These are phyloP conservation scores for Russula sp. DNA, from an alignment of 768 basidiomycete species.

Conservation along the genomic window DNA sequence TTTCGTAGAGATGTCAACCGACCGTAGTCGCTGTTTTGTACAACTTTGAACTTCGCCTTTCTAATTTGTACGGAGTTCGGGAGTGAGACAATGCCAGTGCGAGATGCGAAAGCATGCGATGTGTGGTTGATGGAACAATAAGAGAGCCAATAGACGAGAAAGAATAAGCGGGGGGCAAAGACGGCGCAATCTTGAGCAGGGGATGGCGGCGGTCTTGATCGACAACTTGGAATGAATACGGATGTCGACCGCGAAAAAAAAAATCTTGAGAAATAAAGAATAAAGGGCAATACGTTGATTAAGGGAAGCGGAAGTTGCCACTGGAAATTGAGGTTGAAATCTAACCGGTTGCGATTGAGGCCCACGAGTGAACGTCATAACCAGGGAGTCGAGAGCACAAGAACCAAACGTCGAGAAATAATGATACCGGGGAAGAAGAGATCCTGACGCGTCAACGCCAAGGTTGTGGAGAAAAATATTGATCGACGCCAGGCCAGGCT, in stretches of 20 bases:
- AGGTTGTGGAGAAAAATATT: conserved; percentile 33
- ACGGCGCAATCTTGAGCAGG: conserved; percentile 26
- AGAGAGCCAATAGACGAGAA: conserved; percentile 23
- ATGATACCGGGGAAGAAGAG: conserved; percentile 38
- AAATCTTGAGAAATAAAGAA: conserved; percentile 22
- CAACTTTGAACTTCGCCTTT: conserved; percentile 37
- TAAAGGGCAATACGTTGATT: conserved; percentile 34
- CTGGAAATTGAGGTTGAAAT: conserved; percentile 31
- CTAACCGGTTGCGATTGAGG: conserved; percentile 35
- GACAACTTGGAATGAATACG: conserved; percentile 50
- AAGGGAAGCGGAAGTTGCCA: conserved; percentile 32
- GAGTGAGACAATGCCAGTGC: conserved; percentile 38
- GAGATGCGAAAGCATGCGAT: conserved; percentile 34
- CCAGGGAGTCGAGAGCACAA: conserved; percentile 30
- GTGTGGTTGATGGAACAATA: conserved; percentile 28
- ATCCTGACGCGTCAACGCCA: conserved; percentile 30
- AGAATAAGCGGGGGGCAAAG: conserved; percentile 2
- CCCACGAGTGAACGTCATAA: conserved; percentile 34
- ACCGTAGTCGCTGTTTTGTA: conserved; percentile 41
- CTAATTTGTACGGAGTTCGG: conserved; percentile 34
- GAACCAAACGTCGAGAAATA: conserved; percentile 44
- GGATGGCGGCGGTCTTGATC: conserved; percentile 31
- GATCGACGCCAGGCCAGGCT: conserved; percentile 36
- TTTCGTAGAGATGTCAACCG: conserved; percentile 34
- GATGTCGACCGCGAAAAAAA: conserved; percentile 34